Conservation (phyloP, 2,329 filamentous ascomycete species). For the Metarhizium anisopliae region DNA sequence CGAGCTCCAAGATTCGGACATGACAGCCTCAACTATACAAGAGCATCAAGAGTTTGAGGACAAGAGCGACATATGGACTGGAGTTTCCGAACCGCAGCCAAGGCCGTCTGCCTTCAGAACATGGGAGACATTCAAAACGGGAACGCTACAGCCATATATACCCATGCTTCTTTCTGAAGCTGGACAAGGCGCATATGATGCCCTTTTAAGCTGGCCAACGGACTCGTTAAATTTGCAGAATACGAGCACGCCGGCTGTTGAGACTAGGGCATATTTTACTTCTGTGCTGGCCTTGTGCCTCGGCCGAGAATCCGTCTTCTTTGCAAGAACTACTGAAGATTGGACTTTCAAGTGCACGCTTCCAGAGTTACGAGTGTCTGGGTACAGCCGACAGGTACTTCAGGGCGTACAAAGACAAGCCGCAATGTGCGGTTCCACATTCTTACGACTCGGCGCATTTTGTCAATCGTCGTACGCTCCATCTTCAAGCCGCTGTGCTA, state of each 20-base stretch:
- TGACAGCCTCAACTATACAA: neutral
- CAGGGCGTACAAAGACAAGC: slow-evolving; percentile 37
- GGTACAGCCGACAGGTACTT: slow-evolving; percentile 43
- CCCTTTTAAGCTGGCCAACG: slow-evolving; percentile 36
- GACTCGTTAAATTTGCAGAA: slow-evolving; percentile 32
- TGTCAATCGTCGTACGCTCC: slow-evolving; percentile 36
- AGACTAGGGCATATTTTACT: slow-evolving; percentile 38
- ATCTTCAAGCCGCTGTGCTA: slow-evolving; percentile 34
- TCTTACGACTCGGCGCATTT: slow-evolving; percentile 36
- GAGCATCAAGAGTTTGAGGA: slow-evolving; percentile 6
- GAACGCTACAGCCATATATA: slow-evolving; percentile 23
- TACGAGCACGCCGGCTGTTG: slow-evolving; percentile 32
- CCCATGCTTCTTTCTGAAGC: slow-evolving; percentile 60
- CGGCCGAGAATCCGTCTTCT: slow-evolving; percentile 65
- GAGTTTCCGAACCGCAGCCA: slow-evolving; percentile 21
- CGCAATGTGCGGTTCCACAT: slow-evolving; percentile 37
- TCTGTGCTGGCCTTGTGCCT: slow-evolving; percentile 59
- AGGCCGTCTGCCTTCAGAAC: slow-evolving; percentile 42
- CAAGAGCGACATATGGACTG: slow-evolving; percentile 35
- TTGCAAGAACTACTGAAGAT: slow-evolving; percentile 46
- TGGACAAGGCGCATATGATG: slow-evolving; percentile 57
- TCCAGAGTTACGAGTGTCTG: slow-evolving; percentile 41
- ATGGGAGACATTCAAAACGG: slow-evolving; percentile 59
- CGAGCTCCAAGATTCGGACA: neutral
- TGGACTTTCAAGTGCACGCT: slow-evolving; percentile 42